A percentile compares a stretch with the other conserved stretches of the same genome.
These are phyloP conservation scores for Sphaerulina vaccinii DNA, from an alignment of 2,329 filamentous ascomycete genomes.

Conservation along the genomic window DNA sequence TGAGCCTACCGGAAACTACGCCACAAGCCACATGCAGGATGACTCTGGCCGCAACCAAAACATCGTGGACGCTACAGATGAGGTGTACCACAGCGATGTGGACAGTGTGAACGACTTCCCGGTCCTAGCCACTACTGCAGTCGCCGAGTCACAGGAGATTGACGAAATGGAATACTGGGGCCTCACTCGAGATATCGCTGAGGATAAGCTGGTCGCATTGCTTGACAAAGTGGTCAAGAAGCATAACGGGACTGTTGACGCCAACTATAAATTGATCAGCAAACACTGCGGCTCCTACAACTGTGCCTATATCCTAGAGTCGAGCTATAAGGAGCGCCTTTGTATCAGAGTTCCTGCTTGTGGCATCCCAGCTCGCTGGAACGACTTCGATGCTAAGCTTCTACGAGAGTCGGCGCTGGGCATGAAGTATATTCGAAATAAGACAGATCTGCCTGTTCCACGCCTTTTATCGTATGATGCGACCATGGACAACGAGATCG, in stretches of 20 bases:
- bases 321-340: conserved; percentile 6
- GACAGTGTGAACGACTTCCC: neutral
- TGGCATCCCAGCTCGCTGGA: conserved; percentile 21
- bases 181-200: conserved; percentile 11
- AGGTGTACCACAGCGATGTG: no score
- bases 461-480: conserved; percentile 17
- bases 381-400: conserved; percentile 19
- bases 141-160: conserved; percentile 6
- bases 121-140: neutral
- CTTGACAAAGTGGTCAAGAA: conserved; percentile 5
- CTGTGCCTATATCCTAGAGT: conserved; percentile 21
- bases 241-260: neutral
- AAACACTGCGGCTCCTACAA: conserved; percentile 21
- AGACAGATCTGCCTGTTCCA: conserved; percentile 19
- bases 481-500: conserved; percentile 21
- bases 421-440: conserved; percentile 20
- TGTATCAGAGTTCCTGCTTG: conserved; percentile 23
- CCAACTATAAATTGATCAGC: conserved; percentile 10
- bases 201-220: conserved; percentile 13
- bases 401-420: conserved; percentile 22
- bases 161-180: conserved; percentile 21
- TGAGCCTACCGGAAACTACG: neutral
- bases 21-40: neutral
- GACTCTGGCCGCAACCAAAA: no score
- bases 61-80: neutral